Evolutionary conservation across 2,329 filamentous ascomycete genomes (phyloP), one percentile per base, ranked within the genome.

Genomic region (Aphanocladium album): DNA sequence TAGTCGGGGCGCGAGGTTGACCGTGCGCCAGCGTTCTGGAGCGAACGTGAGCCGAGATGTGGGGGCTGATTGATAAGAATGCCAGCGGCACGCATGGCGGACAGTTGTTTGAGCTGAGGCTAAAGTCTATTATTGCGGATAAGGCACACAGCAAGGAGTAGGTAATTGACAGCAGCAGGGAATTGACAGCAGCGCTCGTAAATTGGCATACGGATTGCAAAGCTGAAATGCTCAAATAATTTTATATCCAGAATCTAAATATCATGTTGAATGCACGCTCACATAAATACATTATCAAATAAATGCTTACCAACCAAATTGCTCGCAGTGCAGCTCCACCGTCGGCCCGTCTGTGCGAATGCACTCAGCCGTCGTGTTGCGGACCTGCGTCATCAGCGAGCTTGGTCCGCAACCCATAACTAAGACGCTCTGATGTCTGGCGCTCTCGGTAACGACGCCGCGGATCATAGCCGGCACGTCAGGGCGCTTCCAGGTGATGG

Each of bases 311-410:
- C 76, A 79, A 5, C 73, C 77, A 67, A 80, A 80, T 47, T 77
- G 70, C 68, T 82, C 80, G 57, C 76, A 77, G 68, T 82, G 79
- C 16, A 82, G 68, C 64, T 80, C 79, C 3, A 82, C 68, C 27
- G 74, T 74, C 2, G 79, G 77, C 1, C 79, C 78, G 8, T 73
- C 70, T 0, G 68, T 56, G 23, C 67, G 71, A 51, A 82, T 79
- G 58, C 69, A 72, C 14, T 65, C 65, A 1, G 77, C 76, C 0
- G 75, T 70, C 2, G 75, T 74, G 56, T 77, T 73, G 27, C 79
- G 75, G 39, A 80, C 74, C 25, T 71, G 64, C 23, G 69, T 67
- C 73, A 79, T 79, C 54, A 82, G 66, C 5, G 68, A 67, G 3
- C 70, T 70, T 1, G 80, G 79, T 1, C 80, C 80, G 69, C 80